Percentiles rank a stretch among this genome's conserved stretches.
These are phyloP conservation scores for Coleophoma eucalyptorum DNA, from an alignment of 2,329 filamentous ascomycete genomes.

Conservation along the genomic window DNA sequence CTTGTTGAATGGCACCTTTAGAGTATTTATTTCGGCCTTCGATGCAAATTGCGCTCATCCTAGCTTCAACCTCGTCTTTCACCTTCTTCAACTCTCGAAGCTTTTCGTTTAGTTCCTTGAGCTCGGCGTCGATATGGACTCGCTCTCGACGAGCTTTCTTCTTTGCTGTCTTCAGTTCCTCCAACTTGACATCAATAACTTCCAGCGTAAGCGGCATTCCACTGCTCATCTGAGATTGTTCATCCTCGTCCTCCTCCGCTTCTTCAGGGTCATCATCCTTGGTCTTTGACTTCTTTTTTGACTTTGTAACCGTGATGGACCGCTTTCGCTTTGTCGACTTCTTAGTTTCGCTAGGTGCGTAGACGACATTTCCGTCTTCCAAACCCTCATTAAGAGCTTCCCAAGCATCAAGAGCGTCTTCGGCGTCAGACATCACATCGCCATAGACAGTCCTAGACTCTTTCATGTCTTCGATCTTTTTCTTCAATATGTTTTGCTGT, in stretches of 20 bases:
- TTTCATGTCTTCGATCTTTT: conserved; percentile 20
- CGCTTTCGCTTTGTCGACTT: conserved; percentile 38
- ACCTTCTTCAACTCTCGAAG: conserved; percentile 23
- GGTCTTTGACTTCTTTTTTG: conserved; percentile 16
- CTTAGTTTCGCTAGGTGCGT: conserved; percentile 21
- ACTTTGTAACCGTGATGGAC: conserved; percentile 8
- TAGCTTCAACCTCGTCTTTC: conserved; percentile 27
- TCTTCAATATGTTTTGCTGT: conserved; percentile 11
- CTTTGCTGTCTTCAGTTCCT: conserved; percentile 36
- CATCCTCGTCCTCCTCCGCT: conserved; percentile 18
- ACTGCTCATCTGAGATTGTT: conserved; percentile 9
- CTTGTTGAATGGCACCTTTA: conserved; percentile 47
- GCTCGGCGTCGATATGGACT: conserved; percentile 24
- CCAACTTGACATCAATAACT: conserved; percentile 37
- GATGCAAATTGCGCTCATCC: conserved; percentile 41
- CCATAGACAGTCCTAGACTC: conserved; percentile 30
- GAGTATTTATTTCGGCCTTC: conserved; percentile 52
- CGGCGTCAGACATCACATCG: conserved; percentile 29
- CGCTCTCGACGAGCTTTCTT: conserved; percentile 33
- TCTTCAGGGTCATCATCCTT: conserved; percentile 7
- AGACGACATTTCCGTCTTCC: conserved; percentile 37
- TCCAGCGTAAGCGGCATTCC: conserved; percentile 34
- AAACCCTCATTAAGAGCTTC: conserved; percentile 33
- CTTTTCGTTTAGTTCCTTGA: conserved; percentile 34
- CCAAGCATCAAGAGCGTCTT: conserved; percentile 41